Percentiles rank a stretch among this genome's conserved stretches.
Conservation (phyloP, 2,329 filamentous ascomycete genomes). For the Penicillium sp. region DNA sequence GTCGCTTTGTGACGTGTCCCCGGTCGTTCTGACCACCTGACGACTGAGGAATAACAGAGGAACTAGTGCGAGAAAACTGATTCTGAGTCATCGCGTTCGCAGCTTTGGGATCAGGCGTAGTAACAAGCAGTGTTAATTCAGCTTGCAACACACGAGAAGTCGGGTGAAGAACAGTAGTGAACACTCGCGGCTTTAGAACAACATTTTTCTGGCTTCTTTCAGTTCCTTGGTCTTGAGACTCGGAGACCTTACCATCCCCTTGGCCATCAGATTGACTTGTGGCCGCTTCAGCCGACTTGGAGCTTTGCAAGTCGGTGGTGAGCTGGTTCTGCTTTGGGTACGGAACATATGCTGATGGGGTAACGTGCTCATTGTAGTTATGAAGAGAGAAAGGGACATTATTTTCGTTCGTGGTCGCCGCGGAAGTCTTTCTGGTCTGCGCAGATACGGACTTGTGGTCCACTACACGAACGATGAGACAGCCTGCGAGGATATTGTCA, state of each 20-base stretch:
- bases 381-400: conserved; percentile 78
- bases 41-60: conserved; percentile 55
- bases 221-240: conserved; percentile 45
- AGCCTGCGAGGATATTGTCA: conserved; percentile 48
- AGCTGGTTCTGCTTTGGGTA: conserved; percentile 57
- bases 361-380: conserved; percentile 86
- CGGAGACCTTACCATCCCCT: conserved; percentile 21
- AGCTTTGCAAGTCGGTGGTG: conserved; percentile 25
- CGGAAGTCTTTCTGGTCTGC: conserved; percentile 57
- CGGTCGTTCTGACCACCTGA: conserved; percentile 63
- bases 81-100: conserved; percentile 47
- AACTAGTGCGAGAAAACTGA: conserved; percentile 38
- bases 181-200: conserved; percentile 57
- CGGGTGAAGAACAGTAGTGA: conserved; percentile 79
- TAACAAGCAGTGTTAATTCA: conserved; percentile 74
- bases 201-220: conserved; percentile 47
- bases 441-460: conserved; percentile 71
- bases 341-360: conserved; percentile 79
- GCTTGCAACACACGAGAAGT: conserved; percentile 72
- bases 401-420: conserved; percentile 58
- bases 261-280: conserved; percentile 10
- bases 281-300: conserved; percentile 25
- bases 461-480: conserved; percentile 90
- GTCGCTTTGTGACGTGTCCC: conserved; percentile 60
- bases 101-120: conserved; percentile 61